Percentiles rank a stretch among this genome's conserved stretches.
These are phyloP conservation scores for Colletotrichum sp. DNA, from an alignment of 2,329 filamentous ascomycete species.

Conservation along the genomic window DNA sequence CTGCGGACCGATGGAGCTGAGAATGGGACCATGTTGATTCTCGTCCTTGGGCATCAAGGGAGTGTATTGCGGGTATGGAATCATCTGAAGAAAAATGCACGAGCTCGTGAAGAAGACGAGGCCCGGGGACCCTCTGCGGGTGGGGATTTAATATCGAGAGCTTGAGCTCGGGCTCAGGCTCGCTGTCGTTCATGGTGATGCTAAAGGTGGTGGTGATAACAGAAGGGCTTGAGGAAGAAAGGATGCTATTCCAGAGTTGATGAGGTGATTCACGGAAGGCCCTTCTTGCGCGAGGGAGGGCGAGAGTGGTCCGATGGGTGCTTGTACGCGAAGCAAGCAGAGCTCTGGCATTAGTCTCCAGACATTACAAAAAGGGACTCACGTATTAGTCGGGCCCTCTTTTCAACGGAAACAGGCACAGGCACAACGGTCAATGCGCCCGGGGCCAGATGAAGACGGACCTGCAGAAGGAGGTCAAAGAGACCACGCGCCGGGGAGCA, in stretches of 20 bases:
- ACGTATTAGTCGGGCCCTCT: constrained; percentile 19
- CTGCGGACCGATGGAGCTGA: constrained; percentile 64
- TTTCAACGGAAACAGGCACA: constrained; percentile 3
- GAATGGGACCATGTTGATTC: constrained; percentile 62
- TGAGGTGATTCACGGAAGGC: not conserved
- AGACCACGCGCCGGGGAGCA: not conserved
- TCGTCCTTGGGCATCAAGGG: constrained; percentile 47
- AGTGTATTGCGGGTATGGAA: constrained; percentile 64
- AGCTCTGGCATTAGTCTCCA: not conserved
- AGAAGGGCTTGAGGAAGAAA: not conserved
- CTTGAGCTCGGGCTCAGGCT: not conserved
- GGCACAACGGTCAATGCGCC: constrained; percentile 9
- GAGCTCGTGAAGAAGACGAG: constrained; percentile 60
- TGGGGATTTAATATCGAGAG: constrained; percentile 53
- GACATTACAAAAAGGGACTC: not conserved
- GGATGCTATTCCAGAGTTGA: not conserved
- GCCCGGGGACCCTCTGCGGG: constrained; percentile 45
- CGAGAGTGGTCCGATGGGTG: not conserved
- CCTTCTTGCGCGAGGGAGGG: not conserved
- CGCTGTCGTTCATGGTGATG: not conserved
- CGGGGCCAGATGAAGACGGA: constrained; percentile 6
- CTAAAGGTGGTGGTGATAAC: not conserved
- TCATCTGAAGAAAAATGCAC: constrained; percentile 48
- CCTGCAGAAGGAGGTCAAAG: constrained; percentile 15
- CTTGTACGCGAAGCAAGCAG: not conserved